Base-by-base conservation (phyloP, 2,329 filamentous ascomycete species). In the Xylariaceae sp. region DNA sequence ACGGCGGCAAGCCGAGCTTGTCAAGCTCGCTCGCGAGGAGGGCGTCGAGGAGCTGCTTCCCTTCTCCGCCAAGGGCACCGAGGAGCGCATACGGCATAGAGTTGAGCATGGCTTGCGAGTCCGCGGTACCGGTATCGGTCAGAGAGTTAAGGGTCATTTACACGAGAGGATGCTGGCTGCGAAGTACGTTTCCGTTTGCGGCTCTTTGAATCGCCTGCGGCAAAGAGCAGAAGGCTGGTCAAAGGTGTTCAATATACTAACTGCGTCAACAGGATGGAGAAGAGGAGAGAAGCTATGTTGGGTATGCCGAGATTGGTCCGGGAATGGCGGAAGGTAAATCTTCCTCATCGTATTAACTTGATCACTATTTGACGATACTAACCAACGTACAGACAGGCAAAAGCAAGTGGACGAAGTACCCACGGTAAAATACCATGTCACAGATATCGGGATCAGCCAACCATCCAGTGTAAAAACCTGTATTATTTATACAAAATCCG, bases 121-220 rank as follows among this genome's bases (percentile, higher is more conserved):
- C 44, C 91, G 90, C 78, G 91, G 91, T 56, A 97, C 91, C 1
- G 91, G 93, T 74, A 82, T 89, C 53, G 91, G 89, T 43, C 83
- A 96, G 69, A 83, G 78, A 67, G 91, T 96, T 64, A 98, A 97
- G 84, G 93, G 93, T 65, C 91, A 96, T 68, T 76, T 81, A 56
- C 87, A 90, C 81, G 93, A 98, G 74, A 81, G 93, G 62, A 85
- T 85, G 58, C 72, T 96, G 71, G 83, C 87, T 68, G 74, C 78
- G 47, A 81, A 83, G 74, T 81, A 80, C 50, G 79, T 73, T 41
- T 34, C 38, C 38, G n/a, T 30, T 34, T 15, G n/a, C 31, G 18
- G 30, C 4, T 29, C 11, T 3, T 9, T 9, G 22, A 37, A 15
- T 22, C 29, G 24, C 41, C 31, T 16, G 11, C 34, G 19, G 22